These are phyloP conservation scores for Starmerella etchellsii DNA, from an alignment of 805 yeast species.

Conservation along the genomic window DNA sequence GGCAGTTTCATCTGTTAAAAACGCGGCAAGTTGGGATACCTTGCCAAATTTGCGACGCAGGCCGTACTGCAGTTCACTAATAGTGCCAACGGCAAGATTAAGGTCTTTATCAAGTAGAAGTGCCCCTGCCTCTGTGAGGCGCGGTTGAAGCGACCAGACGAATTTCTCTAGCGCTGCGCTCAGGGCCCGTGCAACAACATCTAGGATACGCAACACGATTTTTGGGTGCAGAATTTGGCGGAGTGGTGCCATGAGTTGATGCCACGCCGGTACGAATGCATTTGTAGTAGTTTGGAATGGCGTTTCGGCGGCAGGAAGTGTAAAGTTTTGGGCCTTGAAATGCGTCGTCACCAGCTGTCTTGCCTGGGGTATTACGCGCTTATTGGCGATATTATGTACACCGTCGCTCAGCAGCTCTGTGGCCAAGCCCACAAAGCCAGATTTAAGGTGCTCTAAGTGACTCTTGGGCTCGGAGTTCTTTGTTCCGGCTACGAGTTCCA, in stretches of 20 bases:
- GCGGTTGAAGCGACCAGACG: slow-evolving; percentile 51
- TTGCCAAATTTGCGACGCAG: slow-evolving; percentile 66
- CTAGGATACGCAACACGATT: slow-evolving; percentile 38
- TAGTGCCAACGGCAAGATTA: slow-evolving; percentile 56
- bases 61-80: slow-evolving; percentile 52
- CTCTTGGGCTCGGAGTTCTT: slow-evolving; percentile 11
- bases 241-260: slow-evolving; percentile 50
- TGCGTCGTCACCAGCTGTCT: slow-evolving; percentile 28
- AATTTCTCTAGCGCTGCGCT: slow-evolving; percentile 51
- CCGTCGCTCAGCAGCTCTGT: slow-evolving; percentile 35
- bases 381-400: slow-evolving; percentile 27
- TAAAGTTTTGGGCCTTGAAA: slow-evolving; percentile 25
- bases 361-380: slow-evolving; percentile 30
- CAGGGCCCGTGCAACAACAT: slow-evolving; percentile 40
- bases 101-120: slow-evolving; percentile 72
- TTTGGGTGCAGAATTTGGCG: slow-evolving; percentile 41
- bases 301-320: background rate
- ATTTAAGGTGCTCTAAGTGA: slow-evolving; percentile 15
- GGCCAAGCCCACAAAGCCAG: slow-evolving; percentile 27
- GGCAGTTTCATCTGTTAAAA: slow-evolving; percentile 8
- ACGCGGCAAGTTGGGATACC: slow-evolving; percentile 70
- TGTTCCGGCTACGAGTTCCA: background rate
- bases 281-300: background rate
- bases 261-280: slow-evolving; percentile 53
- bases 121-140: slow-evolving; percentile 72